Evolutionary conservation across 768 basidiomycete genomes (phyloP), one percentile per base, ranked within the genome.

Genomic region (Tylopilus plumbeoviolaceoides): DNA sequence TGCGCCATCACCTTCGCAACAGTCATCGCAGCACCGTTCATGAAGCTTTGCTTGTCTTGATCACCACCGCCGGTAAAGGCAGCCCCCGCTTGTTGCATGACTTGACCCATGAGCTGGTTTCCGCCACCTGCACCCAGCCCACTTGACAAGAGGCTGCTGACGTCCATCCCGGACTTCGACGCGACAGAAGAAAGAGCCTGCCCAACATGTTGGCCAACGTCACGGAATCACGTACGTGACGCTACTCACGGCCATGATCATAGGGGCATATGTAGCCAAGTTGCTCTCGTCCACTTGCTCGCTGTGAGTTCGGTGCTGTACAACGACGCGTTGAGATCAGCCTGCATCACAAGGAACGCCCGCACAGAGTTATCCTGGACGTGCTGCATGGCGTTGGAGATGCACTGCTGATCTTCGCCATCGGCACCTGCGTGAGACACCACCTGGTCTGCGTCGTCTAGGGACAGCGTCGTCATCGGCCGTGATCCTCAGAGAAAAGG

Each of bases 11-110:
- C 73, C 72, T 94, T 92, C 80, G 91, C 84, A 52, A 89, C 81
- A 0, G 87, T 92, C 82, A 86, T 84, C 4, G 86, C 90, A 42
- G 92, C 92, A 12, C 87, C 80, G 53, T 88, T 90, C 63, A 95
- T 83, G 9, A 84, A 85, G 61, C 92, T 89, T 62, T 95, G 91
- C 72, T 89, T 90, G 0, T 59, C 55, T 65, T 78, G 78, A 10
- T 85, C 84, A 11, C 80, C 77, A 5, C 82, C 73, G 4, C 80
- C 77, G 8, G 83, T 82, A 59, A 93, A 88, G 45, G 91, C 70
- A 65, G 89, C 87, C 15, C 79, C 73, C 0, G 84, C 87, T 59
- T 95, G 86, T 0, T 82, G 81, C 90, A 95, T 91, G 5, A 93
- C 92, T 68, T 91, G 69, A 62, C 87, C 87, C 70, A 95, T 84